These are phyloP conservation scores for Alternaria hordeiaustralica DNA, from an alignment of 2,329 filamentous ascomycete species.

Conservation along the genomic window DNA sequence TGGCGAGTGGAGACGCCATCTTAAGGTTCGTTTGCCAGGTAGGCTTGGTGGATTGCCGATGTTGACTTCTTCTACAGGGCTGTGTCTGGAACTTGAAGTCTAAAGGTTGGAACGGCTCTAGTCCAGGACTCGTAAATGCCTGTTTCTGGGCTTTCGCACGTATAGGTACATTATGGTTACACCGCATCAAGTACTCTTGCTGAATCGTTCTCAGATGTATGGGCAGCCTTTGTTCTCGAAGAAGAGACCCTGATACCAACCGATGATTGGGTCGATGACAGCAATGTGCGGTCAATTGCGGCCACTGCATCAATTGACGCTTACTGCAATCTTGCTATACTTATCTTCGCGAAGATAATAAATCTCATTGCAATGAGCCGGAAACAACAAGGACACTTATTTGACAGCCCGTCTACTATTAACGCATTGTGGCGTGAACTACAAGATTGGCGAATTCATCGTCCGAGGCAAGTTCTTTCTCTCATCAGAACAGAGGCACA, in stretches of 20 bases:
- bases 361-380: background rate
- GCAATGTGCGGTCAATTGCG: background rate
- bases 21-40: background rate
- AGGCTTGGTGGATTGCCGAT: background rate
- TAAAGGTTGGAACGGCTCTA: background rate
- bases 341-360: background rate
- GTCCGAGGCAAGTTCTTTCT: background rate
- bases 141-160: background rate
- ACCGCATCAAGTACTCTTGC: background rate
- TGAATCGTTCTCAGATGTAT: background rate
- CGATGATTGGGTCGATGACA: background rate
- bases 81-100: background rate
- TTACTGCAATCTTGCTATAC: background rate
- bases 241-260: background rate
- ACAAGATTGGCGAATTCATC: background rate
- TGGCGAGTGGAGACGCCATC: background rate
- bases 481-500: background rate
- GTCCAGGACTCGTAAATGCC: background rate
- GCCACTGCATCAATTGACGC: background rate
- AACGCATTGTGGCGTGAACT: background rate
- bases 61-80: background rate
- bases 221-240: background rate
- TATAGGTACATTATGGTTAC: background rate
- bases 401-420: background rate
- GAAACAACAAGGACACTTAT: background rate